These are phyloP conservation scores for Tricholomella constricta DNA, from an alignment of 768 basidiomycete species.

Conservation along the genomic window DNA sequence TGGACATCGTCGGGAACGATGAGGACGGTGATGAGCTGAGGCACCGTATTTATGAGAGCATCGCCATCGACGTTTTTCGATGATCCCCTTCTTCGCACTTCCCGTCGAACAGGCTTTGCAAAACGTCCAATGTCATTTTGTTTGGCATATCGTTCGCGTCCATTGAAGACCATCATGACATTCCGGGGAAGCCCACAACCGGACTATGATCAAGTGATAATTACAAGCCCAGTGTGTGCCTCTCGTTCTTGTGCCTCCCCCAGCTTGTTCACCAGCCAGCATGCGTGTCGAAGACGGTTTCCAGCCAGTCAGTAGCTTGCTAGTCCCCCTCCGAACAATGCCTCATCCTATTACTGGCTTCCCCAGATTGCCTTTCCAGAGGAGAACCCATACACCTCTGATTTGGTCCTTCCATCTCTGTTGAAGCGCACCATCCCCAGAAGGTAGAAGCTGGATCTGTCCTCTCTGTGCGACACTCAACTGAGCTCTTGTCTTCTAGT, in stretches of 20 bases:
- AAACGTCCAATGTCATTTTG: background rate
- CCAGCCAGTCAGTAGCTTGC: conserved; percentile 44
- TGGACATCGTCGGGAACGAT: too few relatives aligned
- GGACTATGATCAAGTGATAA: conserved; percentile 10
- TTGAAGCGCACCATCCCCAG: conserved; percentile 58
- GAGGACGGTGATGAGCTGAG: background rate
- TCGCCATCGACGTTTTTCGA: background rate
- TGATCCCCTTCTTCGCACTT: background rate
- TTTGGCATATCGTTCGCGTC: conserved; percentile 6
- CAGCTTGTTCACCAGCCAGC: background rate
- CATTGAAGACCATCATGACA: background rate
- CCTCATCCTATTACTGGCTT: background rate
- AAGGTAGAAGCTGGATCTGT: conserved; percentile 28
- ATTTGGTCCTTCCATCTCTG: conserved; percentile 62
- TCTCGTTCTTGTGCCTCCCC: background rate
- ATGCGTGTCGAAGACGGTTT: conserved; percentile 74
- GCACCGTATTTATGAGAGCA: too few relatives aligned
- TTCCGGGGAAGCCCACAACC: conserved; percentile 1
- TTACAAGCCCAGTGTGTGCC: background rate
- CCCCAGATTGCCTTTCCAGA: conserved; percentile 53
- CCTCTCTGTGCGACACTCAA: background rate
- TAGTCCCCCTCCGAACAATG: background rate
- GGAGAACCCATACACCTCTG: conserved; percentile 60
- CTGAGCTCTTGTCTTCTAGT: conserved; percentile 28
- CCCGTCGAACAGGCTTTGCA: conserved; percentile 1